Evolutionary conservation across 2,329 filamentous ascomycete species (phyloP).

Genomic region (Claviceps cyperi): DNA sequence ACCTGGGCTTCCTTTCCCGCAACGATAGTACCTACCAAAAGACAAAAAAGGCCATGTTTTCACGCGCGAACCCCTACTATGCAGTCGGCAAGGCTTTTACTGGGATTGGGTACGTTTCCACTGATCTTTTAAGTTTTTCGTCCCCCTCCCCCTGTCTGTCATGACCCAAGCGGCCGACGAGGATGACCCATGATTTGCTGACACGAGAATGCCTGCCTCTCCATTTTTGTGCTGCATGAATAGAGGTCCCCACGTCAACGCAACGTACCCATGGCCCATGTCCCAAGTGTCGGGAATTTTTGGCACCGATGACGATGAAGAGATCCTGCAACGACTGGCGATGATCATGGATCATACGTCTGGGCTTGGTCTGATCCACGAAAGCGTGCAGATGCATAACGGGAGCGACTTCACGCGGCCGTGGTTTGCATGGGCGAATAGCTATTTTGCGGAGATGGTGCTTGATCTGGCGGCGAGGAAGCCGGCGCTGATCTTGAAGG

Average conservation of each 20-base stretch:
- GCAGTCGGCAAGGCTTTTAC: constrained; percentile 11
- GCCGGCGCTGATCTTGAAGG: constrained; percentile 50
- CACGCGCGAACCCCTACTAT: constrained; percentile 66
- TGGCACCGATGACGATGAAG: constrained; percentile 26
- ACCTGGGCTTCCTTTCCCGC: constrained; percentile 43
- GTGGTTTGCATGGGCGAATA: constrained; percentile 32
- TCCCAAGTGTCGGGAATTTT: constrained; percentile 37
- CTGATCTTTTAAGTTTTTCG: neutral
- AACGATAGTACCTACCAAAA: constrained; percentile 58
- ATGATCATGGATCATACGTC: constrained; percentile 27
- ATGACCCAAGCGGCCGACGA: neutral
- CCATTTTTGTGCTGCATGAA: neutral
- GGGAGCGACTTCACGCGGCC: constrained; percentile 25
- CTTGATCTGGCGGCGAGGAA: constrained; percentile 71
- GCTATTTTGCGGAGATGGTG: constrained; percentile 27
- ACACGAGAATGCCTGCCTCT: too few species aligned
- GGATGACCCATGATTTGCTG: too few species aligned
- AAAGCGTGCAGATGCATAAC: constrained; percentile 30
- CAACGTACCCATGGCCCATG: constrained; percentile 42
- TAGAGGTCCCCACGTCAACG: constrained; percentile 50
- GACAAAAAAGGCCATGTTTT: constrained; percentile 65
- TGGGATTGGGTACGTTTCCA: constrained; percentile 13
- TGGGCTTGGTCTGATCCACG: constrained; percentile 32
- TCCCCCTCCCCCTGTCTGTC: neutral
- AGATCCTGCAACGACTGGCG: constrained; percentile 19